Evolutionary conservation across 2,329 filamentous ascomycete species (phyloP), one percentile per base, ranked within the genome.

Genomic region (Teratosphaeria viscida): DNA sequence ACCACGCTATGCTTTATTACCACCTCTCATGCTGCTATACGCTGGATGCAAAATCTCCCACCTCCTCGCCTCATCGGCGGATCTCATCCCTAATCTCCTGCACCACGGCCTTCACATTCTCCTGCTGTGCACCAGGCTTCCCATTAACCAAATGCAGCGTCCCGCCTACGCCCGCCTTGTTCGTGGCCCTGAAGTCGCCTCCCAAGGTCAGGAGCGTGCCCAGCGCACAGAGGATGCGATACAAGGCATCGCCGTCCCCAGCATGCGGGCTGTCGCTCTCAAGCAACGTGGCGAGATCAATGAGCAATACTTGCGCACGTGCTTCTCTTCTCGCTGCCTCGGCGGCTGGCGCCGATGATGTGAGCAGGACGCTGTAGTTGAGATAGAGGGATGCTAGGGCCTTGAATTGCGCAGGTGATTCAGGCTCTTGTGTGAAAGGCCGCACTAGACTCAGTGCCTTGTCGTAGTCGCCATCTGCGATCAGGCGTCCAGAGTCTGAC

Each of bases 351-450:
- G 69, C 68, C 19, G 59, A 58, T 10, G 66, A 66, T 2, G 81
- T 82, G 5, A 89, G 81, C 11, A 92, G 80, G 1, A 96, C 90
- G 0, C 90, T 81, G 64, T 89, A 88, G 74, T 99, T 97, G 71
- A 97, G 86, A 61, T 88, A 86, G 0, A 90, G 80, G 0, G 94
- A 96, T 0, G 89, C 85, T 19, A 90, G 78, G 0, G 94, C 92
- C 59, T 96, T 86, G 56, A 88, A 83, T 11, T 97, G 78, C 66
- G 95, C 95, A 1, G 69, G 67, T 34, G 72, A 73, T 54, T 71
- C 69, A n/a, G 71, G 70, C 74, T 78, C 47, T 75, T 81, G 81
- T 2, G 85, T 76, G 29, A 89, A 81, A 0, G 82, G 81, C 57
- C 86, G 81, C 8, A 95, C 76, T 32, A 87, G 81, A 2, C 77